Evolutionary conservation across 2,329 filamentous ascomycete species (phyloP), one percentile per base, ranked within the genome.

Genomic region (Sporothrix brasiliensis): DNA sequence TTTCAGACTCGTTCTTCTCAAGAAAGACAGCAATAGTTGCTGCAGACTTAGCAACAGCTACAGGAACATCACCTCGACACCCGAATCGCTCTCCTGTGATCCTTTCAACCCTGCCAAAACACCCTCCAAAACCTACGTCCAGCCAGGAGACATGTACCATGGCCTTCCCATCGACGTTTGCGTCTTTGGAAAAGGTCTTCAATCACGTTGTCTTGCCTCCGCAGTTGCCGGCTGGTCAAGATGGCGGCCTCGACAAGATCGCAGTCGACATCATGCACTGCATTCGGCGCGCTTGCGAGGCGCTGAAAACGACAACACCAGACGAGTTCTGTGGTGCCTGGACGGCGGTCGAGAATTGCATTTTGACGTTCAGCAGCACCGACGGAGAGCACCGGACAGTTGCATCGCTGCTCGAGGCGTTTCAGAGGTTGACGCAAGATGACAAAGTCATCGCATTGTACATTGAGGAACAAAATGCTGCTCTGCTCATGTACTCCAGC

Each of bases 391-490:
- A 34, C 9, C 14, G 27, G n/a, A 53, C 44, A 0, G 13, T 13
- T 4, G 4, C 10, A 5, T 21, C 21, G 4, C n/a, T 73, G 2
- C 19, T 53, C 0, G n/a, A 4, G 1, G 27, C 68, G 4, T 47
- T 73, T 5, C 21, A 52, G 0, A n/a, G 63, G 0, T 50, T 68
- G 0, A n/a, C 53, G 10, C 6, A 39, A 3, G 69, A 72, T 0
- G 44, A 54, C 1, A 54, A 47, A 3, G 52, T 74, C 19, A 4
- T 73, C 5, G 24, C 69, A 7, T 53, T 70, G 3, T 47, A 74
- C 14, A 10, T 74, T 2, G 53, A 63, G 11, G 70, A 69, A 21
- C 79, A 80, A 61, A 80, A 80, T 67, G 77, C 79, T 2, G 79
- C 74, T 3, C 68, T 80, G 6, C 74, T 79, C 24, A 74, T 80